Percentiles rank a stretch among this genome's conserved stretches.
Evolutionary conservation across 345 rosid genomes (phyloP).

Genomic region (Euphorbia peplus): DNA sequence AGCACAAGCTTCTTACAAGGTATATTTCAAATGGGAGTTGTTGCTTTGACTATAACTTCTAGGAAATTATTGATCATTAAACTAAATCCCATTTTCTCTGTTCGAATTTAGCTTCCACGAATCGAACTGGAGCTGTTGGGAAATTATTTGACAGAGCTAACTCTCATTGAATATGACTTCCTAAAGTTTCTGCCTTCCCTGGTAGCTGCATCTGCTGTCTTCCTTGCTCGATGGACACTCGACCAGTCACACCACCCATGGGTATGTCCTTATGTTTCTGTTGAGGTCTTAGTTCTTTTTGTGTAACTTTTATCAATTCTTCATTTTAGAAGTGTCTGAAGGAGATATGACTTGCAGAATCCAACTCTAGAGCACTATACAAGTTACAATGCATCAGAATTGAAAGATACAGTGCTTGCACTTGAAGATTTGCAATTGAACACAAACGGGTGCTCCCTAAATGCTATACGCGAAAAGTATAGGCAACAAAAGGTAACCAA

Average conservation of each 20-base stretch:
- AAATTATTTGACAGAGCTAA: constrained; percentile 80
- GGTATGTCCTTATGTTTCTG: constrained; percentile 42
- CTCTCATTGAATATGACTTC: constrained; percentile 73
- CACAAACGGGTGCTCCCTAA: constrained; percentile 52
- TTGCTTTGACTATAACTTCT: neutral
- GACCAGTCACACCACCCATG: constrained; percentile 81
- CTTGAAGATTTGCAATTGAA: constrained; percentile 75
- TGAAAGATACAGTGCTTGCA: constrained; percentile 66
- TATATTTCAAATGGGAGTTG: constrained; percentile 30
- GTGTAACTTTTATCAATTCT: neutral
- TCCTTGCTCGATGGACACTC: constrained; percentile 89
- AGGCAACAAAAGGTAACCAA: constrained; percentile 63
- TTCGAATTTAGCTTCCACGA: constrained; percentile 45
- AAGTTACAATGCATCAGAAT: constrained; percentile 51
- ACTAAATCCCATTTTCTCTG: constrained; percentile 5
- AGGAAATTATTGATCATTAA: neutral
- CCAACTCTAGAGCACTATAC: constrained; percentile 87
- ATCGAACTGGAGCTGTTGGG: constrained; percentile 73
- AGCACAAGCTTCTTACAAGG: constrained; percentile 74
- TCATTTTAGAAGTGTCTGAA: constrained; percentile 11
- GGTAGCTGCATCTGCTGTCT: constrained; percentile 85
- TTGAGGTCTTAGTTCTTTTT: neutral
- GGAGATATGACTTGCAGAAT: constrained; percentile 44
- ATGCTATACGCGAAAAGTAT: constrained; percentile 73
- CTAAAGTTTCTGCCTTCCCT: constrained; percentile 71